These are phyloP conservation scores for Dendrocalamus latiflorus DNA, from an alignment of 202 grass and related monocot species.

Conservation along the genomic window DNA sequence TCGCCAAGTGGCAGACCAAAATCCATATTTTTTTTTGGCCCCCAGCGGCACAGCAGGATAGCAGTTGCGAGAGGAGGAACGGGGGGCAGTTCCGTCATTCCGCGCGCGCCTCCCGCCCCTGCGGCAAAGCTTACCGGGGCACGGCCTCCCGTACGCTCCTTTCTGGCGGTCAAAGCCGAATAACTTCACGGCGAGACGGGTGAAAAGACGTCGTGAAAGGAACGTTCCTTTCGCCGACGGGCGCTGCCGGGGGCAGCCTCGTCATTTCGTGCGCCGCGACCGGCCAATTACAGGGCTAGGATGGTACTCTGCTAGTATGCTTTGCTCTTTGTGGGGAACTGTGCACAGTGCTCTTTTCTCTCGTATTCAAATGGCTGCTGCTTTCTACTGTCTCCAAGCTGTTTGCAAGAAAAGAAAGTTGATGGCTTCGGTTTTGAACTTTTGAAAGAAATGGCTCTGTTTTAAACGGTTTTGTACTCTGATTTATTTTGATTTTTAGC, in stretches of 20 bases:
- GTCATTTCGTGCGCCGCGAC: neutral
- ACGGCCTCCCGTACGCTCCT: neutral
- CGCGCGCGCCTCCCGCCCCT: neutral
- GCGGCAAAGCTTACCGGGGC: neutral
- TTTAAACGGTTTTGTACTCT: too few species aligned
- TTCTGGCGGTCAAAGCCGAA: neutral
- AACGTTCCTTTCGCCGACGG: neutral
- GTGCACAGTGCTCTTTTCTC: neutral
- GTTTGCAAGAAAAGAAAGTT: neutral
- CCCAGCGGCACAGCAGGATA: neutral
- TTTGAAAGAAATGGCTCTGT: too few species aligned
- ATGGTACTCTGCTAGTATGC: neutral
- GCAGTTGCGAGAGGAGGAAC: neutral
- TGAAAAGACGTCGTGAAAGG: conserved; percentile 12
- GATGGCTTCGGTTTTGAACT: neutral
- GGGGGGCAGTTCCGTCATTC: neutral
- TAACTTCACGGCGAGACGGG: conserved; percentile 1
- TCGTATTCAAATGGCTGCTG: neutral
- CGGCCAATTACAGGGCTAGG: neutral
- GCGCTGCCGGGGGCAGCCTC: neutral
- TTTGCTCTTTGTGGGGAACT: neutral
- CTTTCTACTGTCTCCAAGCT: neutral
- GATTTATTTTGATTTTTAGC: too few species aligned
- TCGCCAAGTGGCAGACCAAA: conserved; percentile 1
- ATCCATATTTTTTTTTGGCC: neutral